phyloP scores from a whole-genome alignment of 495 filamentous ascomycete genomes.

The Talaromyces nanjingensis region DNA sequence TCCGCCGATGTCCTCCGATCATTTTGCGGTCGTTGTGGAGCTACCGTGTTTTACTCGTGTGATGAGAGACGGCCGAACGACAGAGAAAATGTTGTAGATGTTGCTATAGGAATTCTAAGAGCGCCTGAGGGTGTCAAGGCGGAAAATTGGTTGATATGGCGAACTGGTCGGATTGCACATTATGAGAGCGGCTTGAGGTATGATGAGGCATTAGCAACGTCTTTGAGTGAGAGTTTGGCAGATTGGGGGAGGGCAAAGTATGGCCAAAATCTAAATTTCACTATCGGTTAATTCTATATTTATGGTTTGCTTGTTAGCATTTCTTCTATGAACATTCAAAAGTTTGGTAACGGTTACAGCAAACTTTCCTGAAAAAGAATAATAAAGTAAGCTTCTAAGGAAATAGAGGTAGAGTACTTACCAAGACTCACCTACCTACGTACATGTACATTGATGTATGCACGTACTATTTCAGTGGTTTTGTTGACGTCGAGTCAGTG shows the following conservation, averaged over 20 bases:
- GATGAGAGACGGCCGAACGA: constrained; percentile 19
- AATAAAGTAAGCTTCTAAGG: no score
- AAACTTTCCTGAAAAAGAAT: no score
- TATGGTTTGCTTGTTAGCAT: no score
- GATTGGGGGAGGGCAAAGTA: constrained; percentile 17
- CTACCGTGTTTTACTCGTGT: constrained; percentile 40
- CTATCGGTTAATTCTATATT: not conserved
- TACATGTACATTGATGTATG: no score
- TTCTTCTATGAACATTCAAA: no score
- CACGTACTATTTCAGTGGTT: not conserved
- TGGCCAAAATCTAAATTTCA: constrained; percentile 9
- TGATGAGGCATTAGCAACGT: constrained; percentile 21
- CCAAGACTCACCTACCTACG: no score
- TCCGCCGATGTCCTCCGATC: constrained; percentile 39
- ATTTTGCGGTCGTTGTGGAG: constrained; percentile 48
- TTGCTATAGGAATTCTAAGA: constrained; percentile 43
- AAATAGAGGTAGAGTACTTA: no score
- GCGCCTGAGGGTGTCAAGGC: constrained; percentile 41
- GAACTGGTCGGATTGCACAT: constrained; percentile 18
- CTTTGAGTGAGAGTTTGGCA: constrained; percentile 25
- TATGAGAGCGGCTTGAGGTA: constrained; percentile 25
- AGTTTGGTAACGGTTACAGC: no score
- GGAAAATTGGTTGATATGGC: constrained; percentile 36
- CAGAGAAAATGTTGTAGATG: constrained; percentile 36
- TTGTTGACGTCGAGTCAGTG: not conserved